Evolutionary conservation across 2,329 filamentous ascomycete species (phyloP).

Genomic region (Phialophora chinensis): DNA sequence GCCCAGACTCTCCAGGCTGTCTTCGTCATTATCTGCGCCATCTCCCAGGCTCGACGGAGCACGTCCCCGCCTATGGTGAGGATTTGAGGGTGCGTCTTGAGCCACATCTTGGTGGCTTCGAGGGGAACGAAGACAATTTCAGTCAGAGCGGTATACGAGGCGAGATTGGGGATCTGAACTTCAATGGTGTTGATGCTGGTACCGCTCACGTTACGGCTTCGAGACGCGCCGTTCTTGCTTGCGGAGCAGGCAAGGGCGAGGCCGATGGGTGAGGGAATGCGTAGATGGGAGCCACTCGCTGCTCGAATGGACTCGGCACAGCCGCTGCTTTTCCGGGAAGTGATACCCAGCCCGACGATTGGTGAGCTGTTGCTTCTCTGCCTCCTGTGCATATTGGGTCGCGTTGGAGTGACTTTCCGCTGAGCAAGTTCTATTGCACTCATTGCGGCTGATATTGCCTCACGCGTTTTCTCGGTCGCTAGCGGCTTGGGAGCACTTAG

Average conservation of each 20-base stretch:
- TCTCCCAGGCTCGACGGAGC: conserved; percentile 31
- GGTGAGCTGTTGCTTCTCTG: conserved; percentile 30
- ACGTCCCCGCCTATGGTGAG: conserved; percentile 22
- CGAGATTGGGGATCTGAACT: conserved; percentile 24
- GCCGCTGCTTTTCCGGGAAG: conserved; percentile 1
- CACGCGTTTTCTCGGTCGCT: neutral
- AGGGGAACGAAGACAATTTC: conserved; percentile 32
- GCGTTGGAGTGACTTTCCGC: neutral
- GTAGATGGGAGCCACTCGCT: conserved; percentile 25
- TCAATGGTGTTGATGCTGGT: conserved; percentile 28
- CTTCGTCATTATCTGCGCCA: conserved; percentile 30
- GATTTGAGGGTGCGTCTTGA: conserved; percentile 33
- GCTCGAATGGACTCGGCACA: conserved; percentile 4
- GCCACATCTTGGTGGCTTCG: conserved; percentile 34
- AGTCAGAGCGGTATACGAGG: conserved; percentile 14
- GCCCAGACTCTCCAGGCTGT: conserved; percentile 33
- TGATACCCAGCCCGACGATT: conserved; percentile 13
- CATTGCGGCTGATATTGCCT: conserved; percentile 18
- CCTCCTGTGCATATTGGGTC: conserved; percentile 14
- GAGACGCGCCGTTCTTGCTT: neutral
- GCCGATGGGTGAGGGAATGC: conserved; percentile 23
- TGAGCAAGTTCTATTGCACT: conserved; percentile 17
- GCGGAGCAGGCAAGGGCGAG: conserved; percentile 24
- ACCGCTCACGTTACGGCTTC: conserved; percentile 27
- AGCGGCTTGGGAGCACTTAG: conserved; percentile 1